Conservation (phyloP, 1,139 yeast species). For the Kodamaea sp. region DNA sequence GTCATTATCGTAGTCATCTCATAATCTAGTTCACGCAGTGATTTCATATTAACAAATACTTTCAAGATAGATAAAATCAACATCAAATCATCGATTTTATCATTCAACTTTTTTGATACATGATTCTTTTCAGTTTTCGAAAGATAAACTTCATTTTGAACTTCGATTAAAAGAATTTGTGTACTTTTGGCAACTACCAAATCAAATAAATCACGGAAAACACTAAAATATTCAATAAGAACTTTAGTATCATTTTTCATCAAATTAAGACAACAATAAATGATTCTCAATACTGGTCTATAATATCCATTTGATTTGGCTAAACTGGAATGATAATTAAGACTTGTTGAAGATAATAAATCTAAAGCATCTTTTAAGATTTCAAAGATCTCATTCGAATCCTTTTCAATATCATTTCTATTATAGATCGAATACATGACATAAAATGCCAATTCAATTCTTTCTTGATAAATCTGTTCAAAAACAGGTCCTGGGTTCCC, state of each 20-base stretch:
- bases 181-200: slow-evolving; percentile 59
- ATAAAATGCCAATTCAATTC: slow-evolving; percentile 69
- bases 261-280: slow-evolving; percentile 47
- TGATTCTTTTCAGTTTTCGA: slow-evolving; percentile 31
- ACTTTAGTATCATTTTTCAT: slow-evolving; percentile 40
- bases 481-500: slow-evolving; percentile 50
- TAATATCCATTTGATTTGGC: slow-evolving; percentile 42
- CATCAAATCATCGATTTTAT: slow-evolving; percentile 59
- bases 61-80: slow-evolving; percentile 62
- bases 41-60: slow-evolving; percentile 50
- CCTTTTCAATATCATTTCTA: slow-evolving; percentile 21
- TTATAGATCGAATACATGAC: slow-evolving; percentile 49
- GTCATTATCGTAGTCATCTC: slow-evolving; percentile 52
- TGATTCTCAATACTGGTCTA: slow-evolving; percentile 58
- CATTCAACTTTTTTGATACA: slow-evolving; percentile 31
- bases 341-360: slow-evolving; percentile 43
- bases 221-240: slow-evolving; percentile 47
- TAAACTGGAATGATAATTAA: slow-evolving; percentile 43
- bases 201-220: slow-evolving; percentile 54
- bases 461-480: slow-evolving; percentile 51
- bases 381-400: slow-evolving; percentile 30
- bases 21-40: slow-evolving; percentile 46
- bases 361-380: slow-evolving; percentile 40
- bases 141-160: slow-evolving; percentile 53
- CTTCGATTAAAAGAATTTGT: slow-evolving; percentile 48